Percentiles rank a stretch among this genome's conserved stretches.
Evolutionary conservation across 495 filamentous ascomycete genomes (phyloP).

Genomic region (Aspergillus mulundensis): DNA sequence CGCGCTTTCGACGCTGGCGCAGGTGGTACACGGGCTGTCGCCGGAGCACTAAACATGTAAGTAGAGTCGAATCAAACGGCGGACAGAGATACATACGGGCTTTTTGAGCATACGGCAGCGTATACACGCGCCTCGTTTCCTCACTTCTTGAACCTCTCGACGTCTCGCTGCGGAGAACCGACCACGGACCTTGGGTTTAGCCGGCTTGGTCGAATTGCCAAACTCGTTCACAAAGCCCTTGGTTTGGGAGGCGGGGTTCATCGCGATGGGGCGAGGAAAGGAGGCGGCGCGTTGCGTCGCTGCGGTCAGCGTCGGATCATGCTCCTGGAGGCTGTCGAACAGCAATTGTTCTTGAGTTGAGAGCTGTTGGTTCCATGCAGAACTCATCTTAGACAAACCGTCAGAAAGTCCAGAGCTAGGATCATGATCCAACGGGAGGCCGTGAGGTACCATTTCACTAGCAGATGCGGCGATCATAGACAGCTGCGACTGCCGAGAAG

Average conservation of each 20-base stretch:
- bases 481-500: constrained; percentile 44
- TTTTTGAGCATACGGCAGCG: constrained; percentile 85
- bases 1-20: constrained; percentile 69
- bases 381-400: constrained; percentile 31
- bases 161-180: constrained; percentile 65
- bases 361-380: constrained; percentile 38
- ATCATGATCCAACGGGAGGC: constrained; percentile 38
- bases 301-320: constrained; percentile 43
- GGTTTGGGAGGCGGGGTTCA: constrained; percentile 50
- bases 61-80: neutral
- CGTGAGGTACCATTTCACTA: constrained; percentile 47
- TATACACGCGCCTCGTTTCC: constrained; percentile 79
- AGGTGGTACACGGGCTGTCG: constrained; percentile 78
- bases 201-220: constrained; percentile 47
- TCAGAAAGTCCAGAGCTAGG: constrained; percentile 24
- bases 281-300: constrained; percentile 43
- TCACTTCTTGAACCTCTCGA: constrained; percentile 75
- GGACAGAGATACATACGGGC: constrained; percentile 42
- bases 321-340: constrained; percentile 44
- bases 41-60: constrained; percentile 56
- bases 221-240: constrained; percentile 57
- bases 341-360: constrained; percentile 44
- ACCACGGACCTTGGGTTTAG: constrained; percentile 58
- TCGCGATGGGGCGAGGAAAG: constrained; percentile 52
- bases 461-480: constrained; percentile 49